phyloP scores from a whole-genome alignment of 371 early-diverging fungal species.

The Mucor racemosus region DNA sequence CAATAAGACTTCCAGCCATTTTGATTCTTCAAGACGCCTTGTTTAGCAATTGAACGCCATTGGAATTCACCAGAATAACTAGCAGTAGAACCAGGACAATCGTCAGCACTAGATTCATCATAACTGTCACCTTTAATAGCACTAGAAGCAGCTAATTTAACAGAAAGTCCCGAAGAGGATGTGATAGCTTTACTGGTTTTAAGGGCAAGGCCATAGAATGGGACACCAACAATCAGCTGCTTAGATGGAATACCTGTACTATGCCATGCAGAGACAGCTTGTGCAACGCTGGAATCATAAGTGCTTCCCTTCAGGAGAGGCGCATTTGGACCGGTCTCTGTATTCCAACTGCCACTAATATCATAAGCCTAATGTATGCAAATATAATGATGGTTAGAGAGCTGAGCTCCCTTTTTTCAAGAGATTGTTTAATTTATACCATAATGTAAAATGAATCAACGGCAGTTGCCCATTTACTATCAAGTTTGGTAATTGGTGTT shows the following conservation, averaged over 20 bases:
- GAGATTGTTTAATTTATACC: constrained; percentile 12
- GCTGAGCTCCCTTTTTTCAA: too few relatives aligned
- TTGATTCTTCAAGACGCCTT: constrained; percentile 54
- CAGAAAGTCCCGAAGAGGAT: constrained; percentile 18
- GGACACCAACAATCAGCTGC: constrained; percentile 61
- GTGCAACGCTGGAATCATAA: constrained; percentile 47
- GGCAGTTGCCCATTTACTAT: constrained; percentile 58
- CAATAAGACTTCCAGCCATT: constrained; percentile 64
- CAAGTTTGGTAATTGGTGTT: constrained; percentile 44
- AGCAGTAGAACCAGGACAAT: constrained; percentile 19
- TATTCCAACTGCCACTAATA: constrained; percentile 60
- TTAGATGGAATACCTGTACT: constrained; percentile 61
- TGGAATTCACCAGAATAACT: constrained; percentile 66
- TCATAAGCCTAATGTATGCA: constrained; percentile 32
- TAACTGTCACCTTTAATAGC: constrained; percentile 24
- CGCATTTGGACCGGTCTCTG: constrained; percentile 65
- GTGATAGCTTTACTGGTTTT: constrained; percentile 23
- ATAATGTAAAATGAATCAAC: constrained; percentile 71
- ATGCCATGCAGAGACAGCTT: constrained; percentile 58
- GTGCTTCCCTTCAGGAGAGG: constrained; percentile 53
- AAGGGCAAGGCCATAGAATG: constrained; percentile 63
- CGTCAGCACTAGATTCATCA: constrained; percentile 17
- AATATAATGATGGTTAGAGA: background rate
- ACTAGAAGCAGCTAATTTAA: constrained; percentile 27
- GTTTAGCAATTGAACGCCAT: constrained; percentile 63